phyloP scores from a whole-genome alignment of 129 eudicot genomes.

The Dittrichia graveolens region DNA sequence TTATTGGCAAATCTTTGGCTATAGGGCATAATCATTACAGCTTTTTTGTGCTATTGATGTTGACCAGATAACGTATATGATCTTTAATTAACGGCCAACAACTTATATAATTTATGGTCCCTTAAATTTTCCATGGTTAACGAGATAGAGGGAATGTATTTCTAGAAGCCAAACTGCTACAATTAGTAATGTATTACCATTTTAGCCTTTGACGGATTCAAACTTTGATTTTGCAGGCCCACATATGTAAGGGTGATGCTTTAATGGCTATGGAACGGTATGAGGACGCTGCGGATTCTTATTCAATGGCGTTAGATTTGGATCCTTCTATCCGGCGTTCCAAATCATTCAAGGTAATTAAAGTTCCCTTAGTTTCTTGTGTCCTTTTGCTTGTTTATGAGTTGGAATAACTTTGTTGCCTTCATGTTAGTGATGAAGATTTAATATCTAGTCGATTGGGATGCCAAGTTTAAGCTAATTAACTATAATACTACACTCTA shows the following conservation, averaged over 20 bases:
- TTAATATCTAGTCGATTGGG: no score
- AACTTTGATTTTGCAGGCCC: constrained; percentile 51
- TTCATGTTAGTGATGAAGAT: no score
- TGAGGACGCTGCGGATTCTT: constrained; percentile 64
- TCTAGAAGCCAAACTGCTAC: neutral
- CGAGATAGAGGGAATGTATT: neutral
- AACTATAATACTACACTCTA: no score
- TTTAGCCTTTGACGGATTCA: neutral
- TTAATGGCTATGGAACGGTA: constrained; percentile 74
- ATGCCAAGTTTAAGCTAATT: no score
- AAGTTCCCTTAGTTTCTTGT: neutral
- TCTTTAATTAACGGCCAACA: no score
- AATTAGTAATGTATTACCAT: neutral
- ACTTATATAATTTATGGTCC: no score
- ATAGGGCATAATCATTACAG: no score
- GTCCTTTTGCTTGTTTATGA: no score
- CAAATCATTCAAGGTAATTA: constrained; percentile 75
- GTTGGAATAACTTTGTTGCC: no score
- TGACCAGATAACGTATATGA: no score
- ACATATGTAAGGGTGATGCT: constrained; percentile 79
- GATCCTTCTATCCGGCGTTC: constrained; percentile 82
- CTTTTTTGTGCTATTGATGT: no score
- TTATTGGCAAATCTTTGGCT: no score
- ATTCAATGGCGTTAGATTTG: constrained; percentile 62
- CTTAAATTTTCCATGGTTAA: neutral